Conservation (phyloP, 2,329 filamentous ascomycete species). For the Arthrobotrys sphaeroides region DNA sequence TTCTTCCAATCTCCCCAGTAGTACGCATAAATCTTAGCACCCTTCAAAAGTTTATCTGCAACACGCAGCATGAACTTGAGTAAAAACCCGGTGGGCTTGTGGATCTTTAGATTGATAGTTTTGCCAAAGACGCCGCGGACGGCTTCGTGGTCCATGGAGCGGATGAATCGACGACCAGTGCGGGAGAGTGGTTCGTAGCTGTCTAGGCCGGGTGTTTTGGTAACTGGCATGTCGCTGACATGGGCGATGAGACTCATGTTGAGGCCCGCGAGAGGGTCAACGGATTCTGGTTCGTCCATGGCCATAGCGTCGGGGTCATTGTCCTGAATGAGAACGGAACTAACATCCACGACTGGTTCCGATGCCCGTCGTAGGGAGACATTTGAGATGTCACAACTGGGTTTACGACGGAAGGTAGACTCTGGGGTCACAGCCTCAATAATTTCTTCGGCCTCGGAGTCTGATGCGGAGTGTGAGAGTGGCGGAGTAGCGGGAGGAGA, state of each 20-base stretch:
- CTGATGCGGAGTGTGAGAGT: conserved; percentile 17
- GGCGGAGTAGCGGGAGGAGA: conserved; percentile 39
- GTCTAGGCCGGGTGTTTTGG: background rate
- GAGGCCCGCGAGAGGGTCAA: conserved; percentile 10
- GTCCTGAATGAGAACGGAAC: conserved; percentile 14
- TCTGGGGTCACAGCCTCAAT: conserved; percentile 33
- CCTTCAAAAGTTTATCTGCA: conserved; percentile 36
- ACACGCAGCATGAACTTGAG: conserved; percentile 38
- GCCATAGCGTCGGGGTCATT: conserved; percentile 15
- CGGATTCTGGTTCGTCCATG: conserved; percentile 11
- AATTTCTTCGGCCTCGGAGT: conserved; percentile 28
- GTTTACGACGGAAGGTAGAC: background rate
- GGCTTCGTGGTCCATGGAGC: conserved; percentile 34
- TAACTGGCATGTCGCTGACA: conserved; percentile 4
- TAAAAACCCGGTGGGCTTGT: conserved; percentile 30
- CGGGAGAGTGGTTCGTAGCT: conserved; percentile 28
- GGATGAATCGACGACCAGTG: conserved; percentile 31
- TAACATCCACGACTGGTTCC: background rate
- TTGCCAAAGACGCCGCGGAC: conserved; percentile 34
- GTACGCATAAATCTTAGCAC: conserved; percentile 34
- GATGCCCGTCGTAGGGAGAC: background rate
- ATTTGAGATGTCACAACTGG: background rate
- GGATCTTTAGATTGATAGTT: conserved; percentile 30
- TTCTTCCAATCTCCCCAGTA: conserved; percentile 51
- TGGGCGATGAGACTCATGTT: conserved; percentile 27